Evolutionary conservation across 2,329 filamentous ascomycete genomes (phyloP).

Genomic region (Fusarium annulatum): DNA sequence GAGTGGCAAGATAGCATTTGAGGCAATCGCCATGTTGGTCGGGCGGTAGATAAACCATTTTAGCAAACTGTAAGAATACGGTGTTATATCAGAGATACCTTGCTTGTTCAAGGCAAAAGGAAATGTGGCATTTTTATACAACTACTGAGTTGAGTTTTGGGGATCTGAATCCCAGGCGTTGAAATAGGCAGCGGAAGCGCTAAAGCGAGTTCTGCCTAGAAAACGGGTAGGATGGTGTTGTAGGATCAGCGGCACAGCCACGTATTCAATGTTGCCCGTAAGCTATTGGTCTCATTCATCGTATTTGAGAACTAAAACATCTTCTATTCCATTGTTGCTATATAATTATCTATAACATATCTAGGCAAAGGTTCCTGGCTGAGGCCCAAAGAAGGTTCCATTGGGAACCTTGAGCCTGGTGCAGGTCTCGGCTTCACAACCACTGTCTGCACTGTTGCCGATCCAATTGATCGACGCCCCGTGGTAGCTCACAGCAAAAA

Average conservation of each 20-base stretch:
- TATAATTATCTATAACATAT: neutral
- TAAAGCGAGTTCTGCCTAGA: neutral
- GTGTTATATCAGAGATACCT: too few species aligned
- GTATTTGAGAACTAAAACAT: neutral
- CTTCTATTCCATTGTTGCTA: too few species aligned
- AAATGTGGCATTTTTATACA: neutral
- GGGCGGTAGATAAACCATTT: neutral
- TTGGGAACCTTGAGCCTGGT: conserved; percentile 41
- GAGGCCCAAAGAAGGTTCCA: conserved; percentile 48
- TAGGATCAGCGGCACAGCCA: neutral
- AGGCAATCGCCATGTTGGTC: neutral
- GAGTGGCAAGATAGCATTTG: neutral
- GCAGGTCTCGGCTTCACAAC: conserved; percentile 42
- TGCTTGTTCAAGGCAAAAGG: too few species aligned
- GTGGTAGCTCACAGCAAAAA: conserved; percentile 59
- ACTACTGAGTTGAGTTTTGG: too few species aligned
- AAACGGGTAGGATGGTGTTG: too few species aligned
- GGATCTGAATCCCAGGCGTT: neutral
- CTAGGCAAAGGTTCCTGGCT: conserved; percentile 27
- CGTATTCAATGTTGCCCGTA: neutral
- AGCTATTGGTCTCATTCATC: neutral
- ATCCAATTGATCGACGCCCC: conserved; percentile 56
- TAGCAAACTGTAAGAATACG: too few species aligned
- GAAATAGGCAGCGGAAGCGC: neutral
- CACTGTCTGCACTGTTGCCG: conserved; percentile 52